Base-by-base conservation (phyloP, 176 grass and related monocot species). In the Cocos nucifera region DNA sequence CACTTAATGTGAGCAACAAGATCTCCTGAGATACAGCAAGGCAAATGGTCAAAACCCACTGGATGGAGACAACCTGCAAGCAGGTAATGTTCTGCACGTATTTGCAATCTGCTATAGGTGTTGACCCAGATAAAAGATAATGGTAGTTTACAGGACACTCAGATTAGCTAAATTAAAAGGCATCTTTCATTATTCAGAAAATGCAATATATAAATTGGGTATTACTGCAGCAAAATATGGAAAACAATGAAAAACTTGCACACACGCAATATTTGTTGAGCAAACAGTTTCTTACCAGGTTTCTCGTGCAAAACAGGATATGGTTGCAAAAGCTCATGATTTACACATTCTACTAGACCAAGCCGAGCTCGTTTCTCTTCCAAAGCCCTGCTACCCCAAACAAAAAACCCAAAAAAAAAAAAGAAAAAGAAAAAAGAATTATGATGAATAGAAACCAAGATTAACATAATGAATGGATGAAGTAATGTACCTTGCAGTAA, bases 251-350 rank as follows among this genome's bases (percentile, higher is more conserved):
- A 44, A 44, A 44, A 12, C 2, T 44, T 44, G 14, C 6, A 3
- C 8, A 14, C 8, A 44, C 14, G 35, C 35, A 44, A 44, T 12
- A 10, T 44, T 44, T 44, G 10, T 14, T 12, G 35, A 12, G 10
- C 9, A 44, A 44, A 44, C 10, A 44, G 35, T 44, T 53, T 56
- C 22, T 50, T 80, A 98, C 94, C 94, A 79, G 79, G 94, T 49
- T 89, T 98, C 74, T 98, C 94, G 27, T 98, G 88, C 54, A 98
- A 89, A 52, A 98, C 94, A 65, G 94, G 94, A 50, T 98, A 98
- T 2, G 94, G 94, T 79, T 98, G 94, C 66, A 98, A 78, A 53
- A 98, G 85, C 18, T 98, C 94, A 79, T 98, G 94, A 51, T 98
- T 98, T 69, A 98, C 86, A 22, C 94, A 98, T 75, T 98, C 94